Base-by-base conservation (phyloP, 2,329 filamentous ascomycete genomes). In the Cryphonectria naterciae region DNA sequence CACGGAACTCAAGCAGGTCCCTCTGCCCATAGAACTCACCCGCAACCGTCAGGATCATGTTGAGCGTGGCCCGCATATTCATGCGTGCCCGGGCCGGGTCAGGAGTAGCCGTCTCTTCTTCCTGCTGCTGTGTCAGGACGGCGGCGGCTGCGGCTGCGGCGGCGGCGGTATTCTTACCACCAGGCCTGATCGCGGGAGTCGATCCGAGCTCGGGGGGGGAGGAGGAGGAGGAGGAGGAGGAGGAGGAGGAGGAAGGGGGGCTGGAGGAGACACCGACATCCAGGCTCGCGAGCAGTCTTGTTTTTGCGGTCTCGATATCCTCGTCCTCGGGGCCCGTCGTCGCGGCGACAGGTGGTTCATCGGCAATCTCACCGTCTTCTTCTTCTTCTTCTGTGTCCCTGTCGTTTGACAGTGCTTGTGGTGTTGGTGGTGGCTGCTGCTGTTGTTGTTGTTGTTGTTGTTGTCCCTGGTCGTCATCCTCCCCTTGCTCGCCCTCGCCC, bases 11-110 rank as follows among this genome's bases (percentile, higher is more conserved):
- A 65, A 98, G 86, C 73, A 98, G 81, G 80, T 98, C 95, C 74
- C 91, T 87, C 81, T 98, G 95, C 1, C 95, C 94, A 81, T 95
- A 98, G 74, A 93, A 89, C 81, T 97, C 94, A 76, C 94, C 95
- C 64, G 92, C 91, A 49, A 98, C 87, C 0, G 93, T 96, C 75
- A 98, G 84, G 68, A 98, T 93, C 93, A 97, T 97, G 81, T 97
- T 95, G 46, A 98, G 85, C 56, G 94, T 94, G n/a, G 90, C 91
- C 39, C 88, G 85, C 83, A 85, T 85, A 78, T 86, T 88, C 76
- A 83, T 80, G 54, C 81, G 82, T 54, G 79, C 78, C n/a, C 83
- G 79, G 49, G 76, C 74, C 70, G 76, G 73, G 60, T 76, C 76
- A 17, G 77, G 75, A 2, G 77, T 75, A 2, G 73, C 74, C 65